Conservation (phyloP, 2,329 filamentous ascomycete genomes). For the Claviceps capensis region DNA sequence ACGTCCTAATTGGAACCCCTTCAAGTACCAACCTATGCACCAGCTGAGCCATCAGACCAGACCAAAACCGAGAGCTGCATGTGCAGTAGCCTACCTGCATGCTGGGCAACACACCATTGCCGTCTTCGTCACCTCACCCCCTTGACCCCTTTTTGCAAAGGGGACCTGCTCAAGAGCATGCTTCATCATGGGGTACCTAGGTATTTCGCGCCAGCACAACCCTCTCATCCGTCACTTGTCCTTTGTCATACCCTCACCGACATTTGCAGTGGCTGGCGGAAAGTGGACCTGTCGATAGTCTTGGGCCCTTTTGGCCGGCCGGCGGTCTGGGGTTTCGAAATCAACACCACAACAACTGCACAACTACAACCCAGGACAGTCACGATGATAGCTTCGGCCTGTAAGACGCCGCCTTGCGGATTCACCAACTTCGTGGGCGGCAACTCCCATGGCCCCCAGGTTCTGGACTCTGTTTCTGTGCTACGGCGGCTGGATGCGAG, state of each 20-base stretch:
- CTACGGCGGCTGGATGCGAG: too few relatives aligned
- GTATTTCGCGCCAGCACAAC: background rate
- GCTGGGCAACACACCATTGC: background rate
- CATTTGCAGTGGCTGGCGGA: slow-evolving; percentile 3
- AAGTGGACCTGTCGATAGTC: slow-evolving; percentile 2
- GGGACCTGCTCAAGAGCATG: background rate
- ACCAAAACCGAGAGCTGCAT: background rate
- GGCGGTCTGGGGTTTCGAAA: slow-evolving; percentile 2
- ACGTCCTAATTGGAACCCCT: too few relatives aligned
- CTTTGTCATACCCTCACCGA: slow-evolving; percentile 4
- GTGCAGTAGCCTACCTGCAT: background rate
- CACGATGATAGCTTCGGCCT: too few relatives aligned
- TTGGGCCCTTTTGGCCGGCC: background rate
- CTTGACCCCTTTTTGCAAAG: background rate
- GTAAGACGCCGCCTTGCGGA: too few relatives aligned
- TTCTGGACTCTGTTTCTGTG: background rate
- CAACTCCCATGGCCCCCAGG: background rate
- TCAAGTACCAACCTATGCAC: too few relatives aligned
- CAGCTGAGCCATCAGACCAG: background rate
- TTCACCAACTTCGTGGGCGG: too few relatives aligned
- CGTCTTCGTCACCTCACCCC: background rate
- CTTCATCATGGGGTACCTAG: background rate
- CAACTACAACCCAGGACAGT: background rate
- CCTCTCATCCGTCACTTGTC: background rate
- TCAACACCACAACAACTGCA: background rate